These are phyloP conservation scores for Carex kokanica DNA, from an alignment of 176 grass and related monocot species.

Conservation along the genomic window DNA sequence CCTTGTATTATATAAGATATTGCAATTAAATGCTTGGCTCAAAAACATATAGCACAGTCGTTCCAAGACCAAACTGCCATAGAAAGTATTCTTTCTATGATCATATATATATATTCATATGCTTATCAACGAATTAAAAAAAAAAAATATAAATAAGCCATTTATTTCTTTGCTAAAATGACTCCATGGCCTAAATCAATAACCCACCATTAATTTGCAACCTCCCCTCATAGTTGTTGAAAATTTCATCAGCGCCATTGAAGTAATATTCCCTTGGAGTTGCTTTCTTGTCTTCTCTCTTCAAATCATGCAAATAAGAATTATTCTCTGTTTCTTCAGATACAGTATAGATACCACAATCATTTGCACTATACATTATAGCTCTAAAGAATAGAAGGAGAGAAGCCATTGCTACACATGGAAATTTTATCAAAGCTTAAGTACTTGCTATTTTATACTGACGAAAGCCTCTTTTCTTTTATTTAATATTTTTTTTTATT, in stretches of 20 bases:
- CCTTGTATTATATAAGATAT: not conserved
- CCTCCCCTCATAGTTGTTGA: conserved; percentile 25
- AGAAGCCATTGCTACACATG: conserved; percentile 46
- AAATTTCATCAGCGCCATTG: not conserved
- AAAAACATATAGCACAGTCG: not conserved
- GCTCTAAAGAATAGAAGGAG: conserved; percentile 54
- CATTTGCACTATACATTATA: conserved; percentile 11
- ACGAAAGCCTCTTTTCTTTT: not conserved
- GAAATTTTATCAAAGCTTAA: not conserved
- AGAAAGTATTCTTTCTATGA: not conserved
- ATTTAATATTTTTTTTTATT: conserved; percentile 10
- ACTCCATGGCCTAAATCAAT: conserved; percentile 22
- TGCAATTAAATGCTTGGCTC: not conserved
- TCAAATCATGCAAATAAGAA: conserved; percentile 20
- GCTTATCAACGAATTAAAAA: not conserved
- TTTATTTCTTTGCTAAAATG: not conserved
- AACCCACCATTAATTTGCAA: conserved; percentile 44
- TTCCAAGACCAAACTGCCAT: not conserved
- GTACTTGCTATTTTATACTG: not conserved
- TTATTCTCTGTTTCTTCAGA: not conserved
- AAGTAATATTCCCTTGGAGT: not conserved
- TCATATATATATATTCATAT: not conserved
- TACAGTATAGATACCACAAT: not conserved
- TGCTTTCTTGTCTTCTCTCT: not conserved
- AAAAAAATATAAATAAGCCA: not conserved